These are phyloP conservation scores for Pichia kluyveri DNA, from an alignment of 805 yeast genomes.

Conservation along the genomic window DNA sequence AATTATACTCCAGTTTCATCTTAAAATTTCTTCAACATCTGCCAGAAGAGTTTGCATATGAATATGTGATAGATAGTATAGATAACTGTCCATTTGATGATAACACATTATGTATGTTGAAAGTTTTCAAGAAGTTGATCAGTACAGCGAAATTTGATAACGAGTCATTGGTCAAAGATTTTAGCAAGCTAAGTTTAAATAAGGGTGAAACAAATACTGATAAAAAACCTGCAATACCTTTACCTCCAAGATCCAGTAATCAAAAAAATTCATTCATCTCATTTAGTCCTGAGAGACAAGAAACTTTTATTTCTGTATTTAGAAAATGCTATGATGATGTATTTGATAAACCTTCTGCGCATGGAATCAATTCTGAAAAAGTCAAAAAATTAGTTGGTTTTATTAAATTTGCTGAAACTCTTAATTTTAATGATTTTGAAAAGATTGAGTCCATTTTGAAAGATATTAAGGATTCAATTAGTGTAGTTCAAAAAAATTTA, in stretches of 20 bases:
- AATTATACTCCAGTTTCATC: constrained; percentile 48
- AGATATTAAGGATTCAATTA: too few species aligned
- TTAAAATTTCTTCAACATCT: constrained; percentile 52
- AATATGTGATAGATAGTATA: constrained; percentile 56
- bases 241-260: constrained; percentile 12
- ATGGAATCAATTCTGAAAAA: constrained; percentile 14
- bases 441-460: neutral
- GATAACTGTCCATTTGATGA: constrained; percentile 46
- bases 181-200: neutral
- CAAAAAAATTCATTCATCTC: constrained; percentile 36
- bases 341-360: neutral
- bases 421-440: constrained; percentile 5
- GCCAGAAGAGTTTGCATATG: constrained; percentile 48
- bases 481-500: neutral
- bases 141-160: constrained; percentile 24
- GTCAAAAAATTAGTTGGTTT: constrained; percentile 43
- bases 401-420: constrained; percentile 38
- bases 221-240: too few species aligned
- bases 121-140: constrained; percentile 61
- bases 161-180: constrained; percentile 3
- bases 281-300: constrained; percentile 33
- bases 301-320: constrained; percentile 35
- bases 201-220: neutral
- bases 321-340: constrained; percentile 26
- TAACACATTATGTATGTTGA: constrained; percentile 50